These are phyloP conservation scores for Tetrahymena thermophila DNA, from an alignment of 73 alveolate species.

Conservation along the genomic window DNA sequence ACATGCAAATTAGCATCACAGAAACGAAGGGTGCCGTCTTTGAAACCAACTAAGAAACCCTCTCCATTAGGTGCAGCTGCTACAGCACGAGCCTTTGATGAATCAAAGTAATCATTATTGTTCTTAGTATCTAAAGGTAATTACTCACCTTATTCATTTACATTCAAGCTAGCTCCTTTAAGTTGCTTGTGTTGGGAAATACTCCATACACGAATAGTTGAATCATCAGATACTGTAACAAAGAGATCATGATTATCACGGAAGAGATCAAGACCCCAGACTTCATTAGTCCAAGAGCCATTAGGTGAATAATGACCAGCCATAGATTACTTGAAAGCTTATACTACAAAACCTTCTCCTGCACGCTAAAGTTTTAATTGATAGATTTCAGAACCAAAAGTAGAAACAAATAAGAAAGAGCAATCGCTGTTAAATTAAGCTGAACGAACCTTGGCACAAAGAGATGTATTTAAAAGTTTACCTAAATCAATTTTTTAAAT, in stretches of 20 bases:
- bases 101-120: slow-evolving; percentile 12
- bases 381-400: slow-evolving; percentile 77
- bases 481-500: neutral
- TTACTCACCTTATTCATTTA: neutral
- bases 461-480: neutral
- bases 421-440: slow-evolving; percentile 43
- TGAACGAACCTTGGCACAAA: slow-evolving; percentile 66
- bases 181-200: neutral
- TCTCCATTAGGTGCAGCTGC: slow-evolving; percentile 75
- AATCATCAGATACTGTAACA: slow-evolving; percentile 57
- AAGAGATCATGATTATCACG: slow-evolving; percentile 21
- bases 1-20: slow-evolving; percentile 57
- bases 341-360: neutral
- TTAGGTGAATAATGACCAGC: slow-evolving; percentile 58
- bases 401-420: slow-evolving; percentile 60
- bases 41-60: slow-evolving; percentile 80
- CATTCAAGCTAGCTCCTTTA: neutral
- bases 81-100: slow-evolving; percentile 55
- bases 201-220: slow-evolving; percentile 59
- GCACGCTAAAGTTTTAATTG: slow-evolving; percentile 14
- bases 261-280: slow-evolving; percentile 61
- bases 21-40: slow-evolving; percentile 75
- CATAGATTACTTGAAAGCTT: slow-evolving; percentile 18
- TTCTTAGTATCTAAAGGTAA: neutral
- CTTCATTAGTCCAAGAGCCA: slow-evolving; percentile 56